A percentile compares a stretch with the other conserved stretches of the same genome.
Conservation (phyloP, 176 grass and related monocot genomes). For the barley (Hordeum vulgare) region DNA sequence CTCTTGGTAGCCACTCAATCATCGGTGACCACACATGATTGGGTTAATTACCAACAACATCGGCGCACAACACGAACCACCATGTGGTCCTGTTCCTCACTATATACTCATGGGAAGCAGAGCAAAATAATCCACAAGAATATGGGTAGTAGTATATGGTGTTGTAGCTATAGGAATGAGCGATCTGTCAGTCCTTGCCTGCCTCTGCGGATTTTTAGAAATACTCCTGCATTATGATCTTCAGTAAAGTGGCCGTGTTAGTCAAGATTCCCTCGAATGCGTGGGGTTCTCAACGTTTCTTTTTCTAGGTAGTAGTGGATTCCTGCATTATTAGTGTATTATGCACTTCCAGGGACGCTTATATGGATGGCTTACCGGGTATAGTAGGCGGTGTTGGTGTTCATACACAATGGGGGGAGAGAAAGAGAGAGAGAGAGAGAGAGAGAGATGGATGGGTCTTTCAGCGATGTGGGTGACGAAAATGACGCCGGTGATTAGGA, state of each 20-base stretch:
- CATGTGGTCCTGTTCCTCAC: slow-evolving; percentile 19
- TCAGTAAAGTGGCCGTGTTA: slow-evolving; percentile 17
- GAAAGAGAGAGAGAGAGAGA: neutral
- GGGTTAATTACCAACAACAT: slow-evolving; percentile 51
- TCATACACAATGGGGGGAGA: neutral
- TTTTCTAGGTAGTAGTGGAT: slow-evolving; percentile 22
- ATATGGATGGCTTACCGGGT: neutral
- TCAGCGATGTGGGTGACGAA: slow-evolving; percentile 7
- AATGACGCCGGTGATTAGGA: slow-evolving; percentile 25
- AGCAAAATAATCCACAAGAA: neutral
- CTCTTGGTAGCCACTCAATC: slow-evolving; percentile 77
- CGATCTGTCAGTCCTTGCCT: neutral
- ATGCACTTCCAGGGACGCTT: neutral
- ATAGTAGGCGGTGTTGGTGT: neutral
- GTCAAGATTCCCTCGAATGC: slow-evolving; percentile 65
- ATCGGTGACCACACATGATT: slow-evolving; percentile 72
- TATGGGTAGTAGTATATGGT: neutral
- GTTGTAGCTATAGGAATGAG: neutral
- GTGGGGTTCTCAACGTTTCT: neutral
- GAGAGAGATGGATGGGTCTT: neutral
- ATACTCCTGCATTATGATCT: slow-evolving; percentile 16
- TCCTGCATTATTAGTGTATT: slow-evolving; percentile 30
- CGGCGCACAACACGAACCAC: slow-evolving; percentile 33
- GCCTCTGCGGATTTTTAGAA: neutral
- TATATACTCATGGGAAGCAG: neutral